These are phyloP conservation scores for Arthrobotrys sphaeroides DNA, from an alignment of 2,329 filamentous ascomycete genomes.

Conservation along the genomic window DNA sequence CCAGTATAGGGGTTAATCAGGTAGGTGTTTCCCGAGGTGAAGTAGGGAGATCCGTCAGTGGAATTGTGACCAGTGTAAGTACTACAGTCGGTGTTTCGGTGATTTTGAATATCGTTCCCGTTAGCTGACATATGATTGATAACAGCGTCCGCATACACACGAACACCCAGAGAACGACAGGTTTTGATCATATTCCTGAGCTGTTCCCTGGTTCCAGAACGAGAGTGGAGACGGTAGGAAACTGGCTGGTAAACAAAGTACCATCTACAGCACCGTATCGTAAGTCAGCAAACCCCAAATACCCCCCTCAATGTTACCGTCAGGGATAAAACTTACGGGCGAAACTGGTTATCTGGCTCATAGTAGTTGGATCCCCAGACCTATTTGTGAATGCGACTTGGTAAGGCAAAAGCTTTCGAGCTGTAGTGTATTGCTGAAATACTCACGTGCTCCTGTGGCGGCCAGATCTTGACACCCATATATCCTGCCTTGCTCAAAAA, in stretches of 20 bases:
- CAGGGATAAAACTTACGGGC: slow-evolving; percentile 55
- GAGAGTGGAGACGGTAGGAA: slow-evolving; percentile 58
- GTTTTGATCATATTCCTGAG: slow-evolving; percentile 57
- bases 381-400: slow-evolving; percentile 3
- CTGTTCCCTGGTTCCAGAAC: slow-evolving; percentile 58
- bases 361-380: slow-evolving; percentile 59
- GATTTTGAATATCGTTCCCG: slow-evolving; percentile 59
- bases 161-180: slow-evolving; percentile 58
- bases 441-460: slow-evolving; percentile 57
- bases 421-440: too few species aligned
- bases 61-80: slow-evolving; percentile 58
- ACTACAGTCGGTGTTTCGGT: slow-evolving; percentile 57
- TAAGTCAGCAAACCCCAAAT: too few species aligned
- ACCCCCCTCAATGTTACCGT: background rate
- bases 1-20: slow-evolving; percentile 58
- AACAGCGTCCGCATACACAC: slow-evolving; percentile 59
- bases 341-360: slow-evolving; percentile 58
- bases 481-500: slow-evolving; percentile 59
- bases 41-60: slow-evolving; percentile 59
- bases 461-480: slow-evolving; percentile 60
- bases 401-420: background rate
- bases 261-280: slow-evolving; percentile 33
- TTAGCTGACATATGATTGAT: slow-evolving; percentile 59
- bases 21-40: slow-evolving; percentile 59
- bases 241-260: slow-evolving; percentile 58